Percentiles rank a stretch among this genome's conserved stretches.
These are phyloP conservation scores for Mucor piriformis DNA, from an alignment of 371 early-diverging fungal species.

Conservation along the genomic window DNA sequence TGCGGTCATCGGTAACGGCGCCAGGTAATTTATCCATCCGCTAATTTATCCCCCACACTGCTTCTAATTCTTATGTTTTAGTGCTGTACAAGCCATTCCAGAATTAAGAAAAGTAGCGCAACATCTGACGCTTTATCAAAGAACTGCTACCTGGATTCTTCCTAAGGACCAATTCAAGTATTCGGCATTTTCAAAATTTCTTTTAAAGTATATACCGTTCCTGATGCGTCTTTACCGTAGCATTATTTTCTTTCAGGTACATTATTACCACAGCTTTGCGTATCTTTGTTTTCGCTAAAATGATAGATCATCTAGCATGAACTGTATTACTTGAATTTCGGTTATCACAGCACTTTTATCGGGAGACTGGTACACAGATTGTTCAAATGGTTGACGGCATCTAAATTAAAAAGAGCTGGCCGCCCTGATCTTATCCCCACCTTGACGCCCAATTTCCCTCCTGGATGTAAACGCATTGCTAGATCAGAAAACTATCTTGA, in stretches of 20 bases:
- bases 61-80: no score
- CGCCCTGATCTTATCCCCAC: constrained; percentile 20
- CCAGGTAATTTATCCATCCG: constrained; percentile 53
- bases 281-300: not conserved
- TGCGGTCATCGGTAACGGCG: constrained; percentile 59
- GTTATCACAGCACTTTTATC: constrained; percentile 1
- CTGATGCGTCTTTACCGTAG: constrained; percentile 32
- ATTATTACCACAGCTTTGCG: no score
- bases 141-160: constrained; percentile 54
- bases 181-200: constrained; percentile 28
- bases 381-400: constrained; percentile 1
- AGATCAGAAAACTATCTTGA: constrained; percentile 54
- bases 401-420: not conserved
- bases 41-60: no score
- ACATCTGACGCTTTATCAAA: constrained; percentile 50
- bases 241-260: constrained; percentile 10
- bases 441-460: constrained; percentile 49
- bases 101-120: constrained; percentile 42
- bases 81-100: constrained; percentile 58
- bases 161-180: constrained; percentile 39
- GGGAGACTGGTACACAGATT: not conserved
- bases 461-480: constrained; percentile 65
- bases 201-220: constrained; percentile 47
- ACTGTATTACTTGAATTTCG: constrained; percentile 8
- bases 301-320: constrained; percentile 4